Evolutionary conservation across 2,329 filamentous ascomycete species (phyloP).

Genomic region (Xylaria sp.): DNA sequence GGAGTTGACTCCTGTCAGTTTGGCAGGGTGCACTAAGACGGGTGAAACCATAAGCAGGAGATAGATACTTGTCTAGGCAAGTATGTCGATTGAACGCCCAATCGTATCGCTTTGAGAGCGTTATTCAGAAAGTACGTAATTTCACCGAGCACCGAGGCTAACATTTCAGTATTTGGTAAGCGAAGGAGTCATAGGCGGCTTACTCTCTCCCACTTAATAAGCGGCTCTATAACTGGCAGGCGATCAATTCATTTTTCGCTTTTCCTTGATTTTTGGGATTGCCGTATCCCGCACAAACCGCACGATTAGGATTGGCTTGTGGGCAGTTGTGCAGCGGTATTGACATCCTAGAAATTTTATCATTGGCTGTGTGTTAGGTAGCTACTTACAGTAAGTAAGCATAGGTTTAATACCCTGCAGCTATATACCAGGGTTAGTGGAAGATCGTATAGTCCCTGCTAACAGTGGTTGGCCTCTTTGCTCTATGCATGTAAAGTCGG

Average conservation of each 20-base stretch:
- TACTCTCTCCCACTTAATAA: background rate
- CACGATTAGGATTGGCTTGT: background rate
- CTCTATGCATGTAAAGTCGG: too few relatives aligned
- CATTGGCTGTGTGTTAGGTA: background rate
- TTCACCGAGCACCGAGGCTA: background rate
- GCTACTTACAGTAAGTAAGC: too few relatives aligned
- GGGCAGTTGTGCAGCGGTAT: background rate
- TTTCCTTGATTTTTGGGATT: background rate
- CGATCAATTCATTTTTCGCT: background rate
- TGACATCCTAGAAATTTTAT: background rate
- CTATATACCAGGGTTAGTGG: too few relatives aligned
- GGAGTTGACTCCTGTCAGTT: too few relatives aligned
- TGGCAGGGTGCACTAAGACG: background rate
- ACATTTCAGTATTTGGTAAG: conserved; percentile 10
- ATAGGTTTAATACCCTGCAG: too few relatives aligned
- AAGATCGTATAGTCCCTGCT: too few relatives aligned
- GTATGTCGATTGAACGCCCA: background rate
- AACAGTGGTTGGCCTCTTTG: too few relatives aligned
- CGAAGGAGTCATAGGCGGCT: conserved; percentile 13
- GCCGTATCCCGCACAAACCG: background rate
- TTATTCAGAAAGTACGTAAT: background rate
- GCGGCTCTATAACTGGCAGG: background rate
- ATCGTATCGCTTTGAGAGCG: background rate
- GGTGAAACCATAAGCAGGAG: background rate
- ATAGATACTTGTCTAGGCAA: background rate